phyloP scores from a whole-genome alignment of 768 basidiomycete species.

The Termitomyces titanicus region DNA sequence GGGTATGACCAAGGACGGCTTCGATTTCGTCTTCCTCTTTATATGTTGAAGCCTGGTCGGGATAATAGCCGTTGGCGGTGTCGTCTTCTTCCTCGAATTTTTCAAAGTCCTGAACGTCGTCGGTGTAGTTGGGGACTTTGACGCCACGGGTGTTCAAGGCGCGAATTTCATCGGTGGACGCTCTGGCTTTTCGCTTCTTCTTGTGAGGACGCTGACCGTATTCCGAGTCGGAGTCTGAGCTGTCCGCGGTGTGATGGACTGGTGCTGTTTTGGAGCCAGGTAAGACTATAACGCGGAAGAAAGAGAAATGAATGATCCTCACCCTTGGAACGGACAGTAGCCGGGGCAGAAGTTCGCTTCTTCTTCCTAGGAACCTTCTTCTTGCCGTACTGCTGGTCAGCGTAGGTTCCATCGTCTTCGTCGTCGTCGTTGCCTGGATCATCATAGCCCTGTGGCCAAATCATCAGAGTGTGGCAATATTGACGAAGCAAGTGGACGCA shows the following conservation, averaged over 20 bases:
- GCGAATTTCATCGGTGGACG: conserved; percentile 68
- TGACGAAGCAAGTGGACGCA: conserved; percentile 31
- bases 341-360: conserved; percentile 47
- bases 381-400: conserved; percentile 70
- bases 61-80: conserved; percentile 48
- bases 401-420: conserved; percentile 76
- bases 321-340: conserved; percentile 59
- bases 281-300: conserved; percentile 14
- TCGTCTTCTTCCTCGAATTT: conserved; percentile 66
- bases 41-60: conserved; percentile 47
- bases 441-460: conserved; percentile 38
- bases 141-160: conserved; percentile 72
- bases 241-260: conserved; percentile 48
- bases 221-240: conserved; percentile 84
- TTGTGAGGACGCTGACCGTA: conserved; percentile 79
- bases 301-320: conserved; percentile 12
- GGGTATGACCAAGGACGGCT: conserved; percentile 79
- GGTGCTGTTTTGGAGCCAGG: conserved; percentile 33
- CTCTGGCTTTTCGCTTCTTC: conserved; percentile 72
- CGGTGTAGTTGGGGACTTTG: conserved; percentile 82
- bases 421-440: conserved; percentile 64
- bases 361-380: conserved; percentile 71
- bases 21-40: conserved; percentile 89
- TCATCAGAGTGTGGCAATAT: conserved; percentile 4
- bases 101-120: conserved; percentile 79